A percentile compares a stretch with the other conserved stretches of the same genome.
Conservation (phyloP, 805 yeast species). For the Saccharomycodes ludwigii region DNA sequence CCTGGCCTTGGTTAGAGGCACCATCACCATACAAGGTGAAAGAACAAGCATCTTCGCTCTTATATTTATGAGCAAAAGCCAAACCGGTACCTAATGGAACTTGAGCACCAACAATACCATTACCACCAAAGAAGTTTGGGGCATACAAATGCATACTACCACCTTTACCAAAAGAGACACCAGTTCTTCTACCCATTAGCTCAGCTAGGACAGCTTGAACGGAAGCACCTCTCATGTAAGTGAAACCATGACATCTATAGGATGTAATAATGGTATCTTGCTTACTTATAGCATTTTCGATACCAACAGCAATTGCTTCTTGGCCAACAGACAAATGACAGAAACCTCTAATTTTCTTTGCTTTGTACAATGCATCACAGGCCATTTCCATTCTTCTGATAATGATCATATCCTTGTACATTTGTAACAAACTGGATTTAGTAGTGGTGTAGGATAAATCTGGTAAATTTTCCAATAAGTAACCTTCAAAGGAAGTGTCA, state of each 20-base stretch:
- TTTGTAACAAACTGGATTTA: constrained; percentile 67
- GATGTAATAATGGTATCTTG: constrained; percentile 89
- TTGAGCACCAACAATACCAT: constrained; percentile 99
- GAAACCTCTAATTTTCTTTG: constrained; percentile 97
- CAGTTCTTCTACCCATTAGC: constrained; percentile 91
- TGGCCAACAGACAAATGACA: constrained; percentile 98
- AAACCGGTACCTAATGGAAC: constrained; percentile 97
- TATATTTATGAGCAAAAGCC: constrained; percentile 96
- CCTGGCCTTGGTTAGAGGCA: constrained; percentile 99
- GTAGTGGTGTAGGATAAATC: constrained; percentile 63
- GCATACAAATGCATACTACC: constrained; percentile 99
- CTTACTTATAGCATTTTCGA: constrained; percentile 82
- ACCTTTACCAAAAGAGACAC: constrained; percentile 96
- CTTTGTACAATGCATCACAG: constrained; percentile 94
- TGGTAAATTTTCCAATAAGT: constrained; percentile 59
- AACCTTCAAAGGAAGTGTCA: constrained; percentile 73
- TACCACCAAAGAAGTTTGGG: constrained; percentile 94
- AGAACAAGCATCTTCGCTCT: constrained; percentile 65
- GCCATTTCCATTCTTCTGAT: constrained; percentile 99
- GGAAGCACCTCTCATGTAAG: constrained; percentile 90
- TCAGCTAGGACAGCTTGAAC: constrained; percentile 88
- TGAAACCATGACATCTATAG: constrained; percentile 98
- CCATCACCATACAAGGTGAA: constrained; percentile 96
- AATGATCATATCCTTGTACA: constrained; percentile 93
- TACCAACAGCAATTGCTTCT: constrained; percentile 98